These are phyloP conservation scores for Saccharomyces eubayanus DNA, from an alignment of 805 yeast genomes.

Conservation along the genomic window DNA sequence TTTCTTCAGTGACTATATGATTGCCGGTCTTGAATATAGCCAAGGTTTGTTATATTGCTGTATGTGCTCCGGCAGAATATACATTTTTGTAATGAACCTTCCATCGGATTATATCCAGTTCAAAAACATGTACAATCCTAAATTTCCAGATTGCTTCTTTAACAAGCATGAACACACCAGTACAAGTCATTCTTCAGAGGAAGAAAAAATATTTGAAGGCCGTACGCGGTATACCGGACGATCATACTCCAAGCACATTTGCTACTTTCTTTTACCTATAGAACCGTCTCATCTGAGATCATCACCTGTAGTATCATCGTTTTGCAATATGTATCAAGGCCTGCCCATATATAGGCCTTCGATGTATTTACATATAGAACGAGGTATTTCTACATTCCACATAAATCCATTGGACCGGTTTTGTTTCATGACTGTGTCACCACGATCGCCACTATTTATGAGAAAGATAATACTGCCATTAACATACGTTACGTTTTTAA, in stretches of 20 bases:
- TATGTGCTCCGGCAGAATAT: conserved; percentile 18
- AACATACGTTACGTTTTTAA: conserved; percentile 15
- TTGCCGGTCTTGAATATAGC: conserved; percentile 20
- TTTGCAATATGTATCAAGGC: conserved; percentile 6
- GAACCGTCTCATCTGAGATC: conserved; percentile 8
- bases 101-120: conserved; percentile 20
- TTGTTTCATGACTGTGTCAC: conserved; percentile 59
- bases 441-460: conserved; percentile 83
- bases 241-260: conserved; percentile 14
- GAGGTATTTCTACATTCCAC: conserved; percentile 16
- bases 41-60: conserved; percentile 23
- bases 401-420: conserved; percentile 24
- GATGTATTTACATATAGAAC: conserved; percentile 12
- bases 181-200: conserved; percentile 9
- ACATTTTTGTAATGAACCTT: conserved; percentile 20
- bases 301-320: conserved; percentile 5
- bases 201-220: conserved; percentile 8
- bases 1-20: conserved; percentile 8
- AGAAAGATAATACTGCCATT: conserved; percentile 42
- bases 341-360: conserved; percentile 16
- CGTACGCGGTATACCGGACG: conserved; percentile 12
- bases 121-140: conserved; percentile 4
- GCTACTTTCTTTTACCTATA: conserved; percentile 18
- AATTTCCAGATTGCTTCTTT: not conserved
- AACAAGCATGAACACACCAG: not conserved